These are phyloP conservation scores for Berberis thunbergii DNA, from an alignment of 164 flowering plant species.

Conservation along the genomic window DNA sequence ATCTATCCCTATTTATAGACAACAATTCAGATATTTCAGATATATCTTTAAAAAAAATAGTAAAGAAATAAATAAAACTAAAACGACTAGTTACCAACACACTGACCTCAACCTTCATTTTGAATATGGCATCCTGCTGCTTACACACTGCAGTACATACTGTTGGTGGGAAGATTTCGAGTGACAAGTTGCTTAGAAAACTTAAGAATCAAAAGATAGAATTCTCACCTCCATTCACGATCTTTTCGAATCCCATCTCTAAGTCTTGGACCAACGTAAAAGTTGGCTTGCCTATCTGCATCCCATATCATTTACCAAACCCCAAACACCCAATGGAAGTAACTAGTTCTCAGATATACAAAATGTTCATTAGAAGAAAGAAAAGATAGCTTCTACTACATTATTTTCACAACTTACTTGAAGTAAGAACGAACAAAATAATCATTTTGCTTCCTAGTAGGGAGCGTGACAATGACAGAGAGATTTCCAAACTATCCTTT, in stretches of 20 bases:
- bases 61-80: constrained; percentile 6
- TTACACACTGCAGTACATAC: constrained; percentile 53
- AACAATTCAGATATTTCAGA: constrained; percentile 14
- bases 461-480: constrained; percentile 59
- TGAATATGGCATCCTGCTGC: constrained; percentile 44
- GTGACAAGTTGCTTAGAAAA: no score
- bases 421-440: constrained; percentile 71
- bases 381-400: not conserved
- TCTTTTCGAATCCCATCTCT: constrained; percentile 96
- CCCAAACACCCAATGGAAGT: constrained; percentile 4
- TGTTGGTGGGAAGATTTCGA: no score
- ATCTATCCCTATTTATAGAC: constrained; percentile 50
- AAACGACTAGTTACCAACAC: not conserved
- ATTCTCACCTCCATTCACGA: constrained; percentile 78
- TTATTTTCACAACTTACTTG: constrained; percentile 40
- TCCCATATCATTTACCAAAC: constrained; percentile 41
- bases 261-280: constrained; percentile 68
- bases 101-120: constrained; percentile 72
- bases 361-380: no score
- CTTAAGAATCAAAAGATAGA: not conserved
- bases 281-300: constrained; percentile 76
- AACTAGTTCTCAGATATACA: not conserved
- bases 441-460: constrained; percentile 68
- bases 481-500: constrained; percentile 72
- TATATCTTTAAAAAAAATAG: not conserved